Evolutionary conservation across 202 grass and related monocot genomes (phyloP).

Genomic region (Sporobolus alterniflorus): DNA sequence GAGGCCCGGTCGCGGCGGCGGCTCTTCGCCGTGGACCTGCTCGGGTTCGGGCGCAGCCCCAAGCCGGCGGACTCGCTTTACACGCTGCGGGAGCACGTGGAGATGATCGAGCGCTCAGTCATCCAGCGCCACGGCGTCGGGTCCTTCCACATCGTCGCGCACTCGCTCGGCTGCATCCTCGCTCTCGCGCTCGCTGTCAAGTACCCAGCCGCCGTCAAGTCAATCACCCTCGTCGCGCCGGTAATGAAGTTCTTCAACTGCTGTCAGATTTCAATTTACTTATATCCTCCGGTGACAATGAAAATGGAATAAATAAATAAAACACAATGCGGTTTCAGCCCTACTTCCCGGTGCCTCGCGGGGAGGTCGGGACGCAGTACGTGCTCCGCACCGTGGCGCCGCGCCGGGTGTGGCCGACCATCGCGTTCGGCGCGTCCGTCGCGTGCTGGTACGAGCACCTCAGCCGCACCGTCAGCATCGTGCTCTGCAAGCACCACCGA

Average conservation of each 20-base stretch:
- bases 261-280: too few relatives aligned
- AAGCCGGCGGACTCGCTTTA: constrained; percentile 95
- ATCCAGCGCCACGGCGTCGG: constrained; percentile 67
- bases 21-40: constrained; percentile 87
- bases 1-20: constrained; percentile 59
- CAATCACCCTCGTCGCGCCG: constrained; percentile 91
- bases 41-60: constrained; percentile 93
- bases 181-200: constrained; percentile 89
- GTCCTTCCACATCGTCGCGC: constrained; percentile 95
- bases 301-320: too few relatives aligned
- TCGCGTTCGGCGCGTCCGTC: constrained; percentile 89
- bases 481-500: constrained; percentile 95
- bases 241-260: too few relatives aligned
- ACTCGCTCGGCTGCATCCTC: constrained; percentile 95
- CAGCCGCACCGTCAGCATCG: constrained; percentile 77
- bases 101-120: constrained; percentile 96
- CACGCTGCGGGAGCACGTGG: constrained; percentile 91
- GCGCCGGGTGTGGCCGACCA: constrained; percentile 85
- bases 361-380: constrained; percentile 74
- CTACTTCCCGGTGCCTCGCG: constrained; percentile 81
- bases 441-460: constrained; percentile 99
- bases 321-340: constrained; percentile 58
- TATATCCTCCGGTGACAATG: too few relatives aligned
- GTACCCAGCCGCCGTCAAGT: constrained; percentile 76
- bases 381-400: constrained; percentile 88